Conservation (phyloP, 139 green algal species). For the Volvox africanus region DNA sequence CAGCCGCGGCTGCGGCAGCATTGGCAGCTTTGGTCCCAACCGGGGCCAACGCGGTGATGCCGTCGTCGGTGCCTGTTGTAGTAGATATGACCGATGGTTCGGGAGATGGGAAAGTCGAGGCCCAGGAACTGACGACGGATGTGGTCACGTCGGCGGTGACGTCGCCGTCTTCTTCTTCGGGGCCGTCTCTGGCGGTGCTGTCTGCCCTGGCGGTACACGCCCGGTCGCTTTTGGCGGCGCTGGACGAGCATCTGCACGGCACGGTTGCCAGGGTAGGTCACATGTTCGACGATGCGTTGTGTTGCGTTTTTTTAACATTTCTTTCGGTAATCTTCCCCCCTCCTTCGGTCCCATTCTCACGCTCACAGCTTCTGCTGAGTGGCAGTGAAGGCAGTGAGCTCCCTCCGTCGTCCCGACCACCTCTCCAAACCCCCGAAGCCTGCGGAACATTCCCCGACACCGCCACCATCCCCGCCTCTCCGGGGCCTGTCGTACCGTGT, state of each 20-base stretch:
- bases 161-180: background rate
- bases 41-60: background rate
- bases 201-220: slow-evolving; percentile 7
- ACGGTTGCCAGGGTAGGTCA: background rate
- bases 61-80: background rate
- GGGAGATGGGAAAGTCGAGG: background rate
- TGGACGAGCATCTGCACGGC: slow-evolving; percentile 38
- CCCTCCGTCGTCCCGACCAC: background rate
- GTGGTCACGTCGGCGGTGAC: background rate
- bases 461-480: background rate
- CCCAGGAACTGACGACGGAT: background rate
- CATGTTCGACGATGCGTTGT: background rate
- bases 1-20: background rate
- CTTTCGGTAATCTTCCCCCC: background rate
- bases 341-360: background rate
- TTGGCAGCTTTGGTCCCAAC: background rate
- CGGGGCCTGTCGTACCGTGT: background rate
- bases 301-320: background rate
- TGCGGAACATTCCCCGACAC: background rate
- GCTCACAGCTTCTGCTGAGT: background rate
- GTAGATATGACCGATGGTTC: background rate
- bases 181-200: background rate
- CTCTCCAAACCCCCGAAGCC: background rate
- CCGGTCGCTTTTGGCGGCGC: background rate
- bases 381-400: background rate